Evolutionary conservation across 805 yeast genomes (phyloP).

Genomic region (Kodamaea lidongshanica): DNA sequence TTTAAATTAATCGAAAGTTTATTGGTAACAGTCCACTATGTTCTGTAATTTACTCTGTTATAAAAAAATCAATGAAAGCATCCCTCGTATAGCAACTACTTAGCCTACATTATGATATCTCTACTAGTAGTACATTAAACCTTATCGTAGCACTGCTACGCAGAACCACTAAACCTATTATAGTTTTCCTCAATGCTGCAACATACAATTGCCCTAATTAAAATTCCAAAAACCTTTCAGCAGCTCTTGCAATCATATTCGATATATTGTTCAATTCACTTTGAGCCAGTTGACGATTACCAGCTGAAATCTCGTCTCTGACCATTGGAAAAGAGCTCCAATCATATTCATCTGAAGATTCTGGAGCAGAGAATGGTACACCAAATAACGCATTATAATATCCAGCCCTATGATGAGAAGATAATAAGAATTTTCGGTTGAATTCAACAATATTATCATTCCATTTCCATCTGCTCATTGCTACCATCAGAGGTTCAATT

Average conservation of each 20-base stretch:
- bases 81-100: too few relatives aligned
- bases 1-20: too few relatives aligned
- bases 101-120: too few relatives aligned
- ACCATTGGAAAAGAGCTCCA: conserved; percentile 73
- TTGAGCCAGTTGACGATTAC: conserved; percentile 51
- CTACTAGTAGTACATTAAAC: too few relatives aligned
- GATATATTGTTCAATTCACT: conserved; percentile 43
- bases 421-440: conserved; percentile 46
- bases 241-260: conserved; percentile 15
- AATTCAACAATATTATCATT: conserved; percentile 58
- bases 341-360: conserved; percentile 26
- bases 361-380: conserved; percentile 54
- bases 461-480: conserved; percentile 75
- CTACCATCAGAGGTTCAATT: conserved; percentile 64
- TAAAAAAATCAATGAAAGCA: too few relatives aligned
- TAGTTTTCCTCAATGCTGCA: too few relatives aligned
- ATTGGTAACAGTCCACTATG: too few relatives aligned
- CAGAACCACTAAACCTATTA: too few relatives aligned
- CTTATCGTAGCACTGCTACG: too few relatives aligned
- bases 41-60: too few relatives aligned
- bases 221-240: conserved; percentile 9
- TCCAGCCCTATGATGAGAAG: conserved; percentile 49
- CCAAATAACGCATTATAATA: conserved; percentile 67
- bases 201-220: too few relatives aligned
- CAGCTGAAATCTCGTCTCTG: conserved; percentile 54